Evolutionary conservation across 768 basidiomycete genomes (phyloP).

Genomic region (Gyrodon lividus): DNA sequence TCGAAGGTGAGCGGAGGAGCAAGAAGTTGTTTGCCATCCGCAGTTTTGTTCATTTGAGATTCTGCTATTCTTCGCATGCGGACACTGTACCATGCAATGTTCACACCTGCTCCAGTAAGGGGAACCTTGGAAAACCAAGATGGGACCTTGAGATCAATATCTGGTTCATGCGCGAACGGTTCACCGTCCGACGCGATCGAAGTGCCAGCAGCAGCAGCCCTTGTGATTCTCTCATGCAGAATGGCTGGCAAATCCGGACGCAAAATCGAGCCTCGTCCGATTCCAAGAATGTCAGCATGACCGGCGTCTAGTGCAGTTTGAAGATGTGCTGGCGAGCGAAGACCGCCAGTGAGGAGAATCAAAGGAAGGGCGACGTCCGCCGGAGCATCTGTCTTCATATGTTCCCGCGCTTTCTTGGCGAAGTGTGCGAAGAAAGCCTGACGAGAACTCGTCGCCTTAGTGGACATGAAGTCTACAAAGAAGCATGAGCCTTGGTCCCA

Average conservation of each 20-base stretch:
- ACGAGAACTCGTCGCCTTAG: slow-evolving; percentile 35
- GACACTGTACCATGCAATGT: slow-evolving; percentile 66
- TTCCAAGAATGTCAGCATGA: slow-evolving; percentile 74
- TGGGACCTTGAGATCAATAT: slow-evolving; percentile 19
- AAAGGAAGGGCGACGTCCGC: slow-evolving; percentile 43
- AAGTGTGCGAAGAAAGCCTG: slow-evolving; percentile 77
- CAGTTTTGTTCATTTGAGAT: slow-evolving; percentile 6
- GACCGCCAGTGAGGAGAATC: slow-evolving; percentile 79
- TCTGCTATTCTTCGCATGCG: slow-evolving; percentile 52
- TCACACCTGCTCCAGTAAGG: slow-evolving; percentile 63
- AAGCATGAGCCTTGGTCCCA: neutral
- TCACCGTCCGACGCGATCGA: slow-evolving; percentile 20
- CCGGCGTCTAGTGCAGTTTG: slow-evolving; percentile 47
- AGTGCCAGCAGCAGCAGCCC: slow-evolving; percentile 1
- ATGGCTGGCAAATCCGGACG: slow-evolving; percentile 57
- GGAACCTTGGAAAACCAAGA: slow-evolving; percentile 45
- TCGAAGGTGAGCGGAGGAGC: slow-evolving; percentile 20
- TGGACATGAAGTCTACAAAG: slow-evolving; percentile 45
- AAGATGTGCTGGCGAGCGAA: slow-evolving; percentile 59
- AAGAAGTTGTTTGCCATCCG: slow-evolving; percentile 1
- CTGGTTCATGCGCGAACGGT: slow-evolving; percentile 43
- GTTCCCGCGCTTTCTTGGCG: slow-evolving; percentile 51
- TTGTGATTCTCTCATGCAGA: slow-evolving; percentile 26
- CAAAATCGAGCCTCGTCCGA: slow-evolving; percentile 66
- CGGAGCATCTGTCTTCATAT: slow-evolving; percentile 37